Evolutionary conservation across 1,284 basidiomycete species (phyloP).

Genomic region (Cryptococcus sp.): DNA sequence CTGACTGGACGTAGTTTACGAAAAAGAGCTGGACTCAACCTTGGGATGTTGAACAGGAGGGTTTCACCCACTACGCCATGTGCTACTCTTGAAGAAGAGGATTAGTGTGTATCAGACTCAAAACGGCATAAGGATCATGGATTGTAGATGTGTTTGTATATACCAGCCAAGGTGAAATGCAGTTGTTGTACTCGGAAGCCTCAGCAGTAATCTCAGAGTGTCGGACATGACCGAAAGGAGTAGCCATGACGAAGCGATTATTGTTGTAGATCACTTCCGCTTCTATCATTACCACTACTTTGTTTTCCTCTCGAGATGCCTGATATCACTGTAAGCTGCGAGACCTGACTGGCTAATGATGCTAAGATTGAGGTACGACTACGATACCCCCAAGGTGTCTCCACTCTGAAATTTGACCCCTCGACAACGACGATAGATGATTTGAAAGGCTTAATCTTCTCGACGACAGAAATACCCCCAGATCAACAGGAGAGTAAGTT

Average conservation of each 20-base stretch:
- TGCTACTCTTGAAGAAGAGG: no score
- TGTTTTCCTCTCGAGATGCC: not conserved
- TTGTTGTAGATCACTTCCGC: no score
- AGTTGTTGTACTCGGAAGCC: no score
- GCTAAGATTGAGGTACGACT: slow-evolving; percentile 56
- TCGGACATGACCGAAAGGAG: no score
- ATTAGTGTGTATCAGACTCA: no score
- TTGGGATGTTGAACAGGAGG: not conserved
- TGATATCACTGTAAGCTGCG: not conserved
- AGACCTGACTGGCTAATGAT: not conserved
- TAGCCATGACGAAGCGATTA: no score
- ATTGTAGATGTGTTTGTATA: no score
- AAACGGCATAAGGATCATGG: no score
- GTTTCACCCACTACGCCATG: not conserved
- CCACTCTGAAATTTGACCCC: slow-evolving; percentile 62
- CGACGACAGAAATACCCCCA: slow-evolving; percentile 64
- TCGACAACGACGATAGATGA: slow-evolving; percentile 60
- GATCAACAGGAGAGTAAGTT: slow-evolving; percentile 66
- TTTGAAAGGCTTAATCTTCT: slow-evolving; percentile 65
- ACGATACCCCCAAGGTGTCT: slow-evolving; percentile 73
- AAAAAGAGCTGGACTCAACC: not conserved
- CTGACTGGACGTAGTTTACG: not conserved
- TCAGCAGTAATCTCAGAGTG: no score
- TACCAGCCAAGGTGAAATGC: no score
- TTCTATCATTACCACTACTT: no score